Evolutionary conservation across 768 basidiomycete species (phyloP), one percentile per base, ranked within the genome.

Genomic region (Phlebiopsis flavidoalba): DNA sequence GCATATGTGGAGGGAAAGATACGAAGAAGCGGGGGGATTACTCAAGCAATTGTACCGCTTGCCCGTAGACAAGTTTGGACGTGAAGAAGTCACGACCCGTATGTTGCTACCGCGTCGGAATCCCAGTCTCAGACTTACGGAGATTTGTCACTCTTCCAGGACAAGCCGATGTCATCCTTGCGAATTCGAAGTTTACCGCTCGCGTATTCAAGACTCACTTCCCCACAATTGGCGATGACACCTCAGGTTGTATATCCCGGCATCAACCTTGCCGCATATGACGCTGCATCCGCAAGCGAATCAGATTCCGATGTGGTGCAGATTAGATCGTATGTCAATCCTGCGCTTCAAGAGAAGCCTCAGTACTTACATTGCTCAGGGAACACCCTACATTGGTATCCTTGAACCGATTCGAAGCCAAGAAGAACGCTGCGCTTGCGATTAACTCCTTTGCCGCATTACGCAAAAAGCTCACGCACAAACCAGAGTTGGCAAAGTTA

Each of bases 211-310:
- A 77, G 61, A 76, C 80, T 2, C 85, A 93, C 64, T 92, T 98
- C 67, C 78, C 83, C 0, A 85, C 86, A 1, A 85, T 98, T 47
- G 63, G 59, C 1, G 76, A n/a, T 77, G 24, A 76, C 73, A 0
- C 93, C 89, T 3, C 79, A 77, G 43, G 87, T 97, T n/a, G 86
- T 98, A n/a, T 95, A 98, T 71, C 97, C 97, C 0, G 94, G 95
- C 0, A 94, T 99, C 61, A 94, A 97, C 65, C 75, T 93, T 17
- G 74, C 80, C 3, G 86, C 86, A 0, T 98, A 96, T 66, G 82
- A 81, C 33, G 59, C 70, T 1, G 35, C 58, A 58, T 68, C 75
- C 0, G 69, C 80, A 8, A 74, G 81, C 60, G 59, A 63, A 58
- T 71, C 70, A 14, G 79, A 81, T 52, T 75, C 80, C 6, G 85